A percentile compares a stretch with the other conserved stretches of the same genome.
These are phyloP conservation scores for Friedmanniomyces simplex DNA, from an alignment of 495 filamentous ascomycete genomes.

Conservation along the genomic window DNA sequence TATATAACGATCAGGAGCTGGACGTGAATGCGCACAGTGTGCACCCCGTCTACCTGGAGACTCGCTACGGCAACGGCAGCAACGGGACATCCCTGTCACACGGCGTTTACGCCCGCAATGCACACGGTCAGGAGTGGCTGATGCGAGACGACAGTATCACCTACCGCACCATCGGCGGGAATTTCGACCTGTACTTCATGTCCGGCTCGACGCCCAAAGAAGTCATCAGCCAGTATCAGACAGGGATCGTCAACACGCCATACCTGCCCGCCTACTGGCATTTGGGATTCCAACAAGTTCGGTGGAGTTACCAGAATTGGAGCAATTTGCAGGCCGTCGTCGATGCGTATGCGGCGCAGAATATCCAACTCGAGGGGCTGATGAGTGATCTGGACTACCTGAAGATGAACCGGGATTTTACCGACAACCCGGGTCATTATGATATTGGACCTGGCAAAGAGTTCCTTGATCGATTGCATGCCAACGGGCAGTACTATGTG, in stretches of 20 bases:
- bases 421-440: conserved; percentile 11
- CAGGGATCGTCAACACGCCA: conserved; percentile 10
- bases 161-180: conserved; percentile 23
- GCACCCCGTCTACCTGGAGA: conserved; percentile 23
- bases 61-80: conserved; percentile 14
- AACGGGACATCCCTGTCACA: conserved; percentile 11
- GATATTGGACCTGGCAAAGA: conserved; percentile 8
- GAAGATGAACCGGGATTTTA: conserved; percentile 18
- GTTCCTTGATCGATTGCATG: conserved; percentile 18
- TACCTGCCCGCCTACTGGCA: conserved; percentile 18
- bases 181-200: conserved; percentile 24
- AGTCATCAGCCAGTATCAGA: conserved; percentile 19
- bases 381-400: conserved; percentile 21
- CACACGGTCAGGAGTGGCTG: conserved; percentile 25
- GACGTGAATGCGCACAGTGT: conserved; percentile 41
- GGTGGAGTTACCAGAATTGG: conserved; percentile 19
- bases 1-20: conserved; percentile 71
- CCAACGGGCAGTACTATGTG: conserved; percentile 19
- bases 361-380: conserved; percentile 18
- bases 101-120: conserved; percentile 23
- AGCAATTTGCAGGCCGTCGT: conserved; percentile 15
- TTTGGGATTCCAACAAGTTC: conserved; percentile 14
- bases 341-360: conserved; percentile 16
- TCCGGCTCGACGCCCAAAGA: conserved; percentile 14
- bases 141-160: conserved; percentile 12